These are phyloP conservation scores for Aspergillus ustus DNA, from an alignment of 2,329 filamentous ascomycete genomes.

Conservation along the genomic window DNA sequence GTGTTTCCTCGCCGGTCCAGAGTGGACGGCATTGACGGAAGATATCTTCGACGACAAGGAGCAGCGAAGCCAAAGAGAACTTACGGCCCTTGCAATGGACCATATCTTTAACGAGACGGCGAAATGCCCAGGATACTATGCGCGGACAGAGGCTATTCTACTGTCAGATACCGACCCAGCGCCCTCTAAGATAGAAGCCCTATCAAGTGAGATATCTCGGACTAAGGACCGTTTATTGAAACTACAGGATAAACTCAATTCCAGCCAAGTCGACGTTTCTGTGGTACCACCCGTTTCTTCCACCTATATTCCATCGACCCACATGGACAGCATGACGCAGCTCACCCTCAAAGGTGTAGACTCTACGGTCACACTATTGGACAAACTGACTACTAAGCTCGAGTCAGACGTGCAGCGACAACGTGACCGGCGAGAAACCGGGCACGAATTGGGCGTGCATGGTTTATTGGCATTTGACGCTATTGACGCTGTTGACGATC, in stretches of 20 bases:
- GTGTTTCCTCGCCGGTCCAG: constrained; percentile 15
- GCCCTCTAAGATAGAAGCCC: no score
- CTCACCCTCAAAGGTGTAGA: constrained; percentile 5
- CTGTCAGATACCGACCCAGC: no score
- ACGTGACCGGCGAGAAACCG: no score
- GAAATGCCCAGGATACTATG: constrained; percentile 19
- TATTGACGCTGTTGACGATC: no score
- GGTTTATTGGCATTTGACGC: no score
- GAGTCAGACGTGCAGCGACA: no score
- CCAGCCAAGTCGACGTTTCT: no score
- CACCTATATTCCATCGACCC: not conserved
- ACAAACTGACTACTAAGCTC: not conserved
- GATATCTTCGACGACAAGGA: not conserved
- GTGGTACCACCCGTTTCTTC: not conserved
- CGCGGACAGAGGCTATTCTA: not conserved
- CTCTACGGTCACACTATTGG: constrained; percentile 2
- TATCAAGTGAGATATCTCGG: not conserved
- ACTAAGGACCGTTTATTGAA: constrained; percentile 4
- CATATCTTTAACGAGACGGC: constrained; percentile 15
- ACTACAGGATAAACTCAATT: not conserved
- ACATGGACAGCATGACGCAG: not conserved
- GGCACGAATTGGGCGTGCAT: no score
- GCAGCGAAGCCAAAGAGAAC: not conserved
- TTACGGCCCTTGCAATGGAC: constrained; percentile 8
- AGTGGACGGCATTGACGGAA: constrained; percentile 10